Percentiles rank a stretch among this genome's conserved stretches.
Evolutionary conservation across 2,329 filamentous ascomycete species (phyloP).

Genomic region (Zymoseptoria ardabiliae): DNA sequence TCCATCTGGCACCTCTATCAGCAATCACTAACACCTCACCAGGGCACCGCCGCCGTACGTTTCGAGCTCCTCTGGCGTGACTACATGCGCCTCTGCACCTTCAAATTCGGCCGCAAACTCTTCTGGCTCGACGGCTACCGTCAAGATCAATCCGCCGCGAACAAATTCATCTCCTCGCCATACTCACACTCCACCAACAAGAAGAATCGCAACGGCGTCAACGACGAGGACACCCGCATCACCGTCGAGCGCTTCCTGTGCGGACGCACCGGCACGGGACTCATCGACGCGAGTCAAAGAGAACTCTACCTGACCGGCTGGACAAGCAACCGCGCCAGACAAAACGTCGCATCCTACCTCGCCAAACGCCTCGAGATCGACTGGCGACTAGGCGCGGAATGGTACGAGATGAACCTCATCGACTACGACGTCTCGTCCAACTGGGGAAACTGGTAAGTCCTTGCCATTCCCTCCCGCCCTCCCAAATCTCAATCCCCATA

Average conservation of each 20-base stretch:
- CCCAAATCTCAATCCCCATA: not conserved
- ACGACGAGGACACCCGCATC: slow-evolving; percentile 32
- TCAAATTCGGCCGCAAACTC: slow-evolving; percentile 59
- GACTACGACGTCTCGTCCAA: slow-evolving; percentile 73
- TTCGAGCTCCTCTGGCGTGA: slow-evolving; percentile 73
- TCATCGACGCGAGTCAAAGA: slow-evolving; percentile 71
- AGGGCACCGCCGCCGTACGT: slow-evolving; percentile 59
- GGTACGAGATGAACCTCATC: slow-evolving; percentile 67
- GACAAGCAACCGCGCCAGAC: slow-evolving; percentile 66
- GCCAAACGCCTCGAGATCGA: slow-evolving; percentile 67
- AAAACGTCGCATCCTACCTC: slow-evolving; percentile 70
- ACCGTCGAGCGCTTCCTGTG: slow-evolving; percentile 52
- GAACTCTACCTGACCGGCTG: slow-evolving; percentile 71
- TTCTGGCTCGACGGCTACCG: slow-evolving; percentile 61
- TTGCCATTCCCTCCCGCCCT: not conserved
- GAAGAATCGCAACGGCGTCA: slow-evolving; percentile 39
- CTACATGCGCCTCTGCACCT: slow-evolving; percentile 69
- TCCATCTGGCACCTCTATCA: not conserved
- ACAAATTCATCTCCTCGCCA: slow-evolving; percentile 30
- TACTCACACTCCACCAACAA: slow-evolving; percentile 26
- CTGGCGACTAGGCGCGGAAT: slow-evolving; percentile 74
- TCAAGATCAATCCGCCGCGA: slow-evolving; percentile 30
- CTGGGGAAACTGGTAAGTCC: slow-evolving; percentile 55
- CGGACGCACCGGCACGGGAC: slow-evolving; percentile 65
- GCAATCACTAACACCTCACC: not conserved